These are phyloP conservation scores for Aspergillus sp. DNA, from an alignment of 2,329 filamentous ascomycete species.

Conservation along the genomic window DNA sequence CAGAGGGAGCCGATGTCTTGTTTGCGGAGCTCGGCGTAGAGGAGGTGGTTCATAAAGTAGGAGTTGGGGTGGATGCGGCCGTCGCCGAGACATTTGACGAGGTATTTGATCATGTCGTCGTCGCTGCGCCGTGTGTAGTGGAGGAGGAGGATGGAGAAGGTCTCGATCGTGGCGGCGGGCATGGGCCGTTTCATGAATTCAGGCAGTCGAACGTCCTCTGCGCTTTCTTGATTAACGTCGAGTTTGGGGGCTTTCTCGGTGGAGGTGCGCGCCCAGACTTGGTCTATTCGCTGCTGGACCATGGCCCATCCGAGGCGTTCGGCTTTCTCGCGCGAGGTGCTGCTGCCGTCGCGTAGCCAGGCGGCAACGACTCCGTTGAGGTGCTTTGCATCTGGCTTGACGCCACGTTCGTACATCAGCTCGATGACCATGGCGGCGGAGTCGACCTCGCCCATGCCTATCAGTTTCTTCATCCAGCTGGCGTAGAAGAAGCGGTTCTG, in stretches of 20 bases:
- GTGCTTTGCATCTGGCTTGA: slow-evolving; percentile 71
- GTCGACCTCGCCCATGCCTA: slow-evolving; percentile 69
- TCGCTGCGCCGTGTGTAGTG: slow-evolving; percentile 68
- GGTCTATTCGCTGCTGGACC: slow-evolving; percentile 68
- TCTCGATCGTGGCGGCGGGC: slow-evolving; percentile 71
- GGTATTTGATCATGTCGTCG: slow-evolving; percentile 57
- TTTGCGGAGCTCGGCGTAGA: slow-evolving; percentile 66
- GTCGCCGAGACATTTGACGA: slow-evolving; percentile 64
- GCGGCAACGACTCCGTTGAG: slow-evolving; percentile 81
- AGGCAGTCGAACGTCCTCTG: slow-evolving; percentile 34
- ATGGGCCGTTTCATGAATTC: slow-evolving; percentile 44
- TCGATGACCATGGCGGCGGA: slow-evolving; percentile 72
- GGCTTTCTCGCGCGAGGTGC: slow-evolving; percentile 59
- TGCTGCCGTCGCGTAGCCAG: slow-evolving; percentile 67
- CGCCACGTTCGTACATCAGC: slow-evolving; percentile 70
- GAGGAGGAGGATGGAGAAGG: slow-evolving; percentile 72
- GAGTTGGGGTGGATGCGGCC: slow-evolving; percentile 69
- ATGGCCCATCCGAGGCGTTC: slow-evolving; percentile 74
- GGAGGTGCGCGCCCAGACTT: slow-evolving; percentile 52
- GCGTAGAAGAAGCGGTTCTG: slow-evolving; percentile 80
- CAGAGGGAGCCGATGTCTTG: slow-evolving; percentile 59
- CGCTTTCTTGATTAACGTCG: slow-evolving; percentile 29
- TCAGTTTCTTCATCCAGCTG: slow-evolving; percentile 84
- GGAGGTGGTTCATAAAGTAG: slow-evolving; percentile 77
- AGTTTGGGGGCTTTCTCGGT: slow-evolving; percentile 26